phyloP scores from a whole-genome alignment of 106 monocot species.

The Iris macrosiphon region DNA sequence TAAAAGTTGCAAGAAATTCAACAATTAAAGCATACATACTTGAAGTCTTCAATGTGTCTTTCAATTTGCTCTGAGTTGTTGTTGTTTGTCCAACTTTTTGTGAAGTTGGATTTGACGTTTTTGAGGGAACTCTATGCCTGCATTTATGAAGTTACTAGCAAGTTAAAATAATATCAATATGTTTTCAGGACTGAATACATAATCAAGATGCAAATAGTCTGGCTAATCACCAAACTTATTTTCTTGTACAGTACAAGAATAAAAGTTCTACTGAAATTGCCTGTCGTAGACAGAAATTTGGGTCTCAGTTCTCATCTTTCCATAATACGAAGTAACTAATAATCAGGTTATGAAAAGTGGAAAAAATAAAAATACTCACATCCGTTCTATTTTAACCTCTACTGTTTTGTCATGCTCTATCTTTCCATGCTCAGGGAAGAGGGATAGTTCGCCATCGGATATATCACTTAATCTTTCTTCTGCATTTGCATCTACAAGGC shows the following conservation, averaged over 20 bases:
- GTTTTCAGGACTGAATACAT: too few species aligned
- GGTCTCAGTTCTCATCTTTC: too few species aligned
- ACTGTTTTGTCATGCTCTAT: conserved; percentile 10
- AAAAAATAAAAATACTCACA: conserved; percentile 16
- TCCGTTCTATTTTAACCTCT: conserved; percentile 8
- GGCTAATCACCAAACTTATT: too few species aligned
- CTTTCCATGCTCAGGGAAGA: conserved; percentile 3
- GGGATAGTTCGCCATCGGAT: conserved; percentile 61
- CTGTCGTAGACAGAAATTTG: too few species aligned
- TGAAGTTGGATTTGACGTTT: conserved; percentile 16
- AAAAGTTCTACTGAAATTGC: too few species aligned
- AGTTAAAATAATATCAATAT: too few species aligned
- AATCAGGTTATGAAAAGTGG: background rate
- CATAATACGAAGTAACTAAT: too few species aligned
- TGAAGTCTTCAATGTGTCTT: conserved; percentile 30
- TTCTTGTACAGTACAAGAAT: too few species aligned
- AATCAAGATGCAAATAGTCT: too few species aligned
- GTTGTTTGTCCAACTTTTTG: conserved; percentile 22
- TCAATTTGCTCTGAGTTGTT: conserved; percentile 22
- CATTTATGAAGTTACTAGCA: conserved; percentile 1
- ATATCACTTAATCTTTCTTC: conserved; percentile 69
- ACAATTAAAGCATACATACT: conserved; percentile 12
- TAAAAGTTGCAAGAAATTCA: too few species aligned
- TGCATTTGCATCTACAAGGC: conserved; percentile 48
- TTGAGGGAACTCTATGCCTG: conserved; percentile 30